Evolutionary conservation across 1,284 basidiomycete genomes (phyloP).

Genomic region (Puccinia sorghi): DNA sequence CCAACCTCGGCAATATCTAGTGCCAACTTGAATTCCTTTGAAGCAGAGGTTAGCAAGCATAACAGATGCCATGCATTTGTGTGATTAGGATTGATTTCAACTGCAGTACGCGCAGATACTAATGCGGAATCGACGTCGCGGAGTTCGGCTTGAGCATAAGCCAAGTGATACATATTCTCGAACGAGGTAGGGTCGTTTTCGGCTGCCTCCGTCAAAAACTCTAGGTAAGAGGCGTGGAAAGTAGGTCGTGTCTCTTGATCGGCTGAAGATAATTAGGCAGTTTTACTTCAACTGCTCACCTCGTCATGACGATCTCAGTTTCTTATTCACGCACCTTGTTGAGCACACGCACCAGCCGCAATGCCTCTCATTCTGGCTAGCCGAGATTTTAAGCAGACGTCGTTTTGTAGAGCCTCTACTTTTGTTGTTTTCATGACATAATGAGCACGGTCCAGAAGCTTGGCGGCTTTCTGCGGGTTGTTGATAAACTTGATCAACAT

Average conservation of each 20-base stretch:
- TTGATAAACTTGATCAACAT: slow-evolving; percentile 66
- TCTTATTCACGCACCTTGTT: slow-evolving; percentile 61
- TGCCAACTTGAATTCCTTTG: slow-evolving; percentile 79
- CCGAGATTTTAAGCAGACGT: slow-evolving; percentile 50
- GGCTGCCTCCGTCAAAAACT: slow-evolving; percentile 65
- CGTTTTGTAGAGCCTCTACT: slow-evolving; percentile 34
- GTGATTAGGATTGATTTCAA: slow-evolving; percentile 70
- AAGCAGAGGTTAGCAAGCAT: slow-evolving; percentile 75
- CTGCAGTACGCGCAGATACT: slow-evolving; percentile 68
- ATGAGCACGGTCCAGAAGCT: slow-evolving; percentile 25
- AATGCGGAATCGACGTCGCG: slow-evolving; percentile 72
- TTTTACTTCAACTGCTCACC: not conserved
- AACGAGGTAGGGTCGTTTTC: slow-evolving; percentile 66
- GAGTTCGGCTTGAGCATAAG: slow-evolving; percentile 72
- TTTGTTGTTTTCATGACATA: slow-evolving; percentile 21
- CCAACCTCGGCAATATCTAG: slow-evolving; percentile 74
- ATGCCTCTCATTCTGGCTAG: slow-evolving; percentile 59
- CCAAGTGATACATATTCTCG: slow-evolving; percentile 72
- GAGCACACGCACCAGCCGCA: slow-evolving; percentile 55
- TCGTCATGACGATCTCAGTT: not conserved
- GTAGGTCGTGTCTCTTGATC: slow-evolving; percentile 67
- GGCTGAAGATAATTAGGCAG: slow-evolving; percentile 56
- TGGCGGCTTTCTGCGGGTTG: slow-evolving; percentile 56
- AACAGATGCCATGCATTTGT: slow-evolving; percentile 89
- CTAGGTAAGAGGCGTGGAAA: slow-evolving; percentile 67